A percentile compares a stretch with the other conserved stretches of the same genome.
phyloP scores from a whole-genome alignment of 768 basidiomycete genomes.

The Kwoniella sp. region DNA sequence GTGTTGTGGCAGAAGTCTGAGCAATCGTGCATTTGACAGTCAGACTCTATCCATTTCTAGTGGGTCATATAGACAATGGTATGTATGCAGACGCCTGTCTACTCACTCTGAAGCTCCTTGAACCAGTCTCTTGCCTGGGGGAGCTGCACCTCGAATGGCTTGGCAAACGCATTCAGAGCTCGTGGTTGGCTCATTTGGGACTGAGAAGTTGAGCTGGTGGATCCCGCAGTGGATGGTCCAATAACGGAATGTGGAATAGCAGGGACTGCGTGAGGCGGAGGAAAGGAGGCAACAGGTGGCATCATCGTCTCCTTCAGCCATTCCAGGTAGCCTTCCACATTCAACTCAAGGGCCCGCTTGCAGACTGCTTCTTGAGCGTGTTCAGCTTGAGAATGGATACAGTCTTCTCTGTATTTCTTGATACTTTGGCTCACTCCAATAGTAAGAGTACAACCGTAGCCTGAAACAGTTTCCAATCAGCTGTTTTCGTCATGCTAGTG shows the following conservation, averaged over 20 bases:
- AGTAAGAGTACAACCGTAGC: slow-evolving; percentile 15
- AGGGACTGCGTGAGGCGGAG: no score
- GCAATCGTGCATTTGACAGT: no score
- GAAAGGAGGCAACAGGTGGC: no score
- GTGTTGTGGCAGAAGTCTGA: background rate
- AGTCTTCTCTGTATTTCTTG: slow-evolving; percentile 16
- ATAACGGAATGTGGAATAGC: background rate
- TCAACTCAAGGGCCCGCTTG: slow-evolving; percentile 22
- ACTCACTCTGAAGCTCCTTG: slow-evolving; percentile 5
- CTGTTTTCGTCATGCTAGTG: background rate
- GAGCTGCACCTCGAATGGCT: background rate
- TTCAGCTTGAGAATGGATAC: slow-evolving; percentile 2
- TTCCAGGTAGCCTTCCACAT: slow-evolving; percentile 24
- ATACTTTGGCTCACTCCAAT: background rate
- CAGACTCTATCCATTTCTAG: no score
- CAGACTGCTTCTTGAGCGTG: slow-evolving; percentile 26
- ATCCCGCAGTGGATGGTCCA: background rate
- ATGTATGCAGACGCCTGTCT: background rate
- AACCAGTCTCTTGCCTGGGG: background rate
- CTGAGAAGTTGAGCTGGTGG: no score
- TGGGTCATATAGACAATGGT: no score
- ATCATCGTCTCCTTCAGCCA: slow-evolving; percentile 27
- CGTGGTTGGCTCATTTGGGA: background rate
- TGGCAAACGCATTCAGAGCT: background rate
- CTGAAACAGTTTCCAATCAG: background rate